Percentiles rank a stretch among this genome's conserved stretches.
Conservation (phyloP, 176 grass and related monocot genomes). For the Alopecurus myosuroides region DNA sequence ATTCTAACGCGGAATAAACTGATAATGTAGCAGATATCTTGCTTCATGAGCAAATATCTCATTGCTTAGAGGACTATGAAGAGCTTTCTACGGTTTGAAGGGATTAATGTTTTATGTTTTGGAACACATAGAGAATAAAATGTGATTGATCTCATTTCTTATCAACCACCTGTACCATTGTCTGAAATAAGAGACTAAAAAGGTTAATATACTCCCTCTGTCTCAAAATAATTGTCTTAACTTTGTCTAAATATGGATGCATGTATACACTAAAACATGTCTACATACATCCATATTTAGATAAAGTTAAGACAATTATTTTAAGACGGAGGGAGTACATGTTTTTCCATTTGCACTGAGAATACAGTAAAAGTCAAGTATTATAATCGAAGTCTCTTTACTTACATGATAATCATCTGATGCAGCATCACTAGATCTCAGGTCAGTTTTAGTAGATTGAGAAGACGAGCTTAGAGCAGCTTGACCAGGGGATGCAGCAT, state of each 20-base stretch:
- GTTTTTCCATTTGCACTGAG: background rate
- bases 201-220: too few species aligned
- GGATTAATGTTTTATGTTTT: background rate
- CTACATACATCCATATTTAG: too few species aligned
- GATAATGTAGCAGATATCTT: background rate
- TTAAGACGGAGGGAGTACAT: too few species aligned
- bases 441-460: slow-evolving; percentile 21
- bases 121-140: background rate
- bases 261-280: too few species aligned
- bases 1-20: background rate
- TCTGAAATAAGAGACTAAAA: slow-evolving; percentile 23
- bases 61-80: background rate
- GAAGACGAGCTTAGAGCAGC: background rate
- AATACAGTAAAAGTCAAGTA: background rate
- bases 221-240: too few species aligned
- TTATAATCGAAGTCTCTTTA: background rate
- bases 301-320: too few species aligned
- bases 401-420: slow-evolving; percentile 22
- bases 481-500: slow-evolving; percentile 1
- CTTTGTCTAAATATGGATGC: too few species aligned
- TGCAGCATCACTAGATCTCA: slow-evolving; percentile 8
- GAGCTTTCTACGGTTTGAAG: background rate
- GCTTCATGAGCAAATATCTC: background rate
- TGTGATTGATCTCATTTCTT: slow-evolving; percentile 10
- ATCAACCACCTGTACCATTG: background rate